phyloP scores from a whole-genome alignment of 2,329 filamentous ascomycete species.

The Paecilomyces sp. region DNA sequence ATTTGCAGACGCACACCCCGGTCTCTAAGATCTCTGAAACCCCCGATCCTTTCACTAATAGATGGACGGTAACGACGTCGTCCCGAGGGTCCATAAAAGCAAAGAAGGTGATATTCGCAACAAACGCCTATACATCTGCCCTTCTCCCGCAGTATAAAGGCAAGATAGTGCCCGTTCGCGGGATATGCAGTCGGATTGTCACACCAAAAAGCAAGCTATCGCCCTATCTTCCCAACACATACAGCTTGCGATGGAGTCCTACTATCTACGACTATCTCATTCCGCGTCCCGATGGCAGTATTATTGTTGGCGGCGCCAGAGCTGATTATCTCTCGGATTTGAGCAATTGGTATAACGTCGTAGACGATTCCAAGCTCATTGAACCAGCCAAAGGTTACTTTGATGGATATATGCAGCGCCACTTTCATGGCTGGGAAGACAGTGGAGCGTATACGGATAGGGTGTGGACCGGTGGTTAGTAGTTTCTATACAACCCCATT shows the following conservation, averaged over 20 bases:
- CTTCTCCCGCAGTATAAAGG: conserved; percentile 62
- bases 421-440: conserved; percentile 29
- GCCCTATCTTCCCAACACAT: conserved; percentile 40
- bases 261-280: conserved; percentile 63
- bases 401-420: conserved; percentile 30
- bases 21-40: conserved; percentile 25
- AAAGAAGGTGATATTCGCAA: conserved; percentile 64
- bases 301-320: conserved; percentile 58
- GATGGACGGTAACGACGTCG: conserved; percentile 58
- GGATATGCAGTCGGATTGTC: conserved; percentile 35
- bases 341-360: conserved; percentile 40
- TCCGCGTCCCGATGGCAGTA: conserved; percentile 44
- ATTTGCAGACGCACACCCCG: conserved; percentile 49
- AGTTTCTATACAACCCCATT: neutral
- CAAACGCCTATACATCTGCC: conserved; percentile 76
- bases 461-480: conserved; percentile 30
- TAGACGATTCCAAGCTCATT: conserved; percentile 44
- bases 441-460: conserved; percentile 22
- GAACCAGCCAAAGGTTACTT: conserved; percentile 34
- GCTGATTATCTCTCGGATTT: conserved; percentile 30
- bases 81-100: conserved; percentile 59
- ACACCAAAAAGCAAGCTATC: conserved; percentile 14
- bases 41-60: conserved; percentile 11
- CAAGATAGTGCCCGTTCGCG: conserved; percentile 69
- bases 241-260: conserved; percentile 52